phyloP scores from a whole-genome alignment of 192 early-diverging fungal species.

The Coemansia sp. region DNA sequence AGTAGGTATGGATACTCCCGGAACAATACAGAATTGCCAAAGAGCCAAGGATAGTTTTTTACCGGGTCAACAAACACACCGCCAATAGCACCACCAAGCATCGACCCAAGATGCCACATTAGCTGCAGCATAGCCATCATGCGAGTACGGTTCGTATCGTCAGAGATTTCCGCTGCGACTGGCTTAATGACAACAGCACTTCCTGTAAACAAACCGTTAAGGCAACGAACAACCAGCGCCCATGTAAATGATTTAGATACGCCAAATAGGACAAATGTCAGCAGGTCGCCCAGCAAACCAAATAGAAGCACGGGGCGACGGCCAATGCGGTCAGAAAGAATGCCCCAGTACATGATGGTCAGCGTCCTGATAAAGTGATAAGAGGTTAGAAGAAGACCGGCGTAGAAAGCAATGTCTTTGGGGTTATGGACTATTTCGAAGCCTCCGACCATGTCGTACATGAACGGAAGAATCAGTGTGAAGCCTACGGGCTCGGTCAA shows the following conservation, averaged over 20 bases:
- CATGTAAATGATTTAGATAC: too few relatives aligned
- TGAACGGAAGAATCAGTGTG: slow-evolving; percentile 68
- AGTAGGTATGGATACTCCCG: slow-evolving; percentile 70
- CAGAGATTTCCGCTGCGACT: slow-evolving; percentile 77
- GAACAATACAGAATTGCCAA: slow-evolving; percentile 60
- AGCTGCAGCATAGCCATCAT: slow-evolving; percentile 71
- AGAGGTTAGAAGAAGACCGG: slow-evolving; percentile 39
- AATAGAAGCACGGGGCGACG: slow-evolving; percentile 69
- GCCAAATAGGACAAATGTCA: slow-evolving; percentile 68
- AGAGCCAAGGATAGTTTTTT: slow-evolving; percentile 57
- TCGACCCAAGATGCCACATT: slow-evolving; percentile 59
- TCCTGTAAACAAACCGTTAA: slow-evolving; percentile 68
- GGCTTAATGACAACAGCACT: slow-evolving; percentile 75
- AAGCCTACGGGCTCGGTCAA: slow-evolving; percentile 70
- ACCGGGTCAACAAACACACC: slow-evolving; percentile 71
- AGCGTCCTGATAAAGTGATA: slow-evolving; percentile 47
- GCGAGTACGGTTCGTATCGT: slow-evolving; percentile 65
- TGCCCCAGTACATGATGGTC: slow-evolving; percentile 51
- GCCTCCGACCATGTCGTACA: too few relatives aligned
- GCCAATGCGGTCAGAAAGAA: slow-evolving; percentile 75
- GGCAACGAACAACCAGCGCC: slow-evolving; percentile 57
- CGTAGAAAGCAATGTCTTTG: slow-evolving; percentile 73
- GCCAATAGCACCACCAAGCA: too few relatives aligned
- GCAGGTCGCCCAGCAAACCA: slow-evolving; percentile 68
- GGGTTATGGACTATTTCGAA: slow-evolving; percentile 68